Evolutionary conservation across 345 rosid species (phyloP).

Genomic region (Trapa bicornis): DNA sequence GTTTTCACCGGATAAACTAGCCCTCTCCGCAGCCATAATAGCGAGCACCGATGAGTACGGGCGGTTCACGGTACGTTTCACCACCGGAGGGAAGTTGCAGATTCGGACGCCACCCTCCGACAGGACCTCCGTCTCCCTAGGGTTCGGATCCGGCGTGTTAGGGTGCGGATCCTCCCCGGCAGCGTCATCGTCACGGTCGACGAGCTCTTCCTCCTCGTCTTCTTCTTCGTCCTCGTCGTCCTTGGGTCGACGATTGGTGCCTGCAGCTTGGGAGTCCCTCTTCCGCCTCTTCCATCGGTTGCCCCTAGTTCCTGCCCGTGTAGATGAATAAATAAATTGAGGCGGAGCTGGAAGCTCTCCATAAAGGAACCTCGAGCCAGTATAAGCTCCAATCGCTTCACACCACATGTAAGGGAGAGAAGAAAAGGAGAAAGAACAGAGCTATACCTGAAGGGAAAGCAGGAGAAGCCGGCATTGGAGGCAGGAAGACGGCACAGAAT

Average conservation of each 20-base stretch:
- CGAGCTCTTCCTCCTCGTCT: slow-evolving; percentile 29
- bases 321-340: slow-evolving; percentile 2
- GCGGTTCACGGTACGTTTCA: slow-evolving; percentile 51
- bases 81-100: slow-evolving; percentile 57
- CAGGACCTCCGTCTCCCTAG: slow-evolving; percentile 39
- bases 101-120: slow-evolving; percentile 47
- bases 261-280: slow-evolving; percentile 30
- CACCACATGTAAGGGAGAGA: background rate
- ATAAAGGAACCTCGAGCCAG: background rate
- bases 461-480: slow-evolving; percentile 73
- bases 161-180: slow-evolving; percentile 17
- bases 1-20: slow-evolving; percentile 37
- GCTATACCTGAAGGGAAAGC: slow-evolving; percentile 50
- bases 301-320: slow-evolving; percentile 47
- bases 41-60: slow-evolving; percentile 57
- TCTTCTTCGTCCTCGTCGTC: slow-evolving; percentile 41
- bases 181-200: slow-evolving; percentile 29
- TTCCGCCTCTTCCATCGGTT: slow-evolving; percentile 67
- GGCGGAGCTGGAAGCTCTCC: slow-evolving; percentile 7
- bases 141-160: slow-evolving; percentile 44
- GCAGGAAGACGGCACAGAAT: background rate
- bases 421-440: slow-evolving; percentile 4
- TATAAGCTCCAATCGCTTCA: slow-evolving; percentile 2
- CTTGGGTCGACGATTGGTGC: slow-evolving; percentile 29
- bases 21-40: slow-evolving; percentile 55